Percentiles rank a stretch among this genome's conserved stretches.
phyloP scores from a whole-genome alignment of 345 rosid species.

The Zanthoxylum bungeanum region DNA sequence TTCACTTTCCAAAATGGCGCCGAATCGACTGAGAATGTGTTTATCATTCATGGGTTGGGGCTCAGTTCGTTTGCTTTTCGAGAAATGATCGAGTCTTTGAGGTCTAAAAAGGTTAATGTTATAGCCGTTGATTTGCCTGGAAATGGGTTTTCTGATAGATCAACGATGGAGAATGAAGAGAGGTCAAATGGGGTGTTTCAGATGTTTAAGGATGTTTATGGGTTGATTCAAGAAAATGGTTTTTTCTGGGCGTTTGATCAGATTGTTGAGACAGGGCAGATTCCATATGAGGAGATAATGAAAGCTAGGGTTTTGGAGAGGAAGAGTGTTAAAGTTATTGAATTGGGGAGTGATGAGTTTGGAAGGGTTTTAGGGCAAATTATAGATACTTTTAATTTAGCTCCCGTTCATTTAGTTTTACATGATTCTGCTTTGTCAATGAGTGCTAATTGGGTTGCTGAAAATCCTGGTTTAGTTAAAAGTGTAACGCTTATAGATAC shows the following conservation, averaged over 20 bases:
- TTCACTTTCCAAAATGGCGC: constrained; percentile 54
- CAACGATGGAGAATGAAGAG: constrained; percentile 49
- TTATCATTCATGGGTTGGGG: constrained; percentile 78
- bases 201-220: constrained; percentile 63
- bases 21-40: constrained; percentile 44
- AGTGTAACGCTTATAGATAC: constrained; percentile 84
- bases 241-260: constrained; percentile 92
- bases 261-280: constrained; percentile 85
- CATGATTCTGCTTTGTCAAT: constrained; percentile 82
- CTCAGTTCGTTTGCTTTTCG: constrained; percentile 72
- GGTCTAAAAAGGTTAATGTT: constrained; percentile 61
- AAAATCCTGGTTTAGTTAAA: constrained; percentile 48
- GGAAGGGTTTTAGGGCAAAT: constrained; percentile 68
- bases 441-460: constrained; percentile 69
- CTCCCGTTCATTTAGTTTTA: constrained; percentile 82
- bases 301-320: constrained; percentile 32
- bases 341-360: constrained; percentile 64
- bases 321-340: constrained; percentile 52
- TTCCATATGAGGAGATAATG: constrained; percentile 66
- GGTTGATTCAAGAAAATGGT: constrained; percentile 79
- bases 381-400: constrained; percentile 62
- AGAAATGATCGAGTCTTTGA: constrained; percentile 40
- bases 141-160: constrained; percentile 85
- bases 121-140: constrained; percentile 93
- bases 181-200: constrained; percentile 46